phyloP scores from a whole-genome alignment of 805 yeast genomes.

The Kodamaea kaohsiungensis region DNA sequence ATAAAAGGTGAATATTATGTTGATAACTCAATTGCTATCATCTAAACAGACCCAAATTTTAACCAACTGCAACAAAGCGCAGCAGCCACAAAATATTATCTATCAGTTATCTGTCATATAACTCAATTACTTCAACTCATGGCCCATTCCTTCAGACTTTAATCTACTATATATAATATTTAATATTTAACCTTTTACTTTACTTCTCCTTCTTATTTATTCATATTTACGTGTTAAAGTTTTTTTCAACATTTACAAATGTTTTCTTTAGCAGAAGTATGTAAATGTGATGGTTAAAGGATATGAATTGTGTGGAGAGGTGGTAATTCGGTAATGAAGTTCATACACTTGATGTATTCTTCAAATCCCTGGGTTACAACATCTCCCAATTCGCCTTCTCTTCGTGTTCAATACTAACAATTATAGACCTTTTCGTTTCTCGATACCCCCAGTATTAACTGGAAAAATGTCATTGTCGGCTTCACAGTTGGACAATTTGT shows the following conservation, averaged over 20 bases:
- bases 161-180: too few species aligned
- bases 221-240: neutral
- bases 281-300: conserved; percentile 13
- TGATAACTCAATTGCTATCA: neutral
- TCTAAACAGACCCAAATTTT: too few species aligned
- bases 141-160: too few species aligned
- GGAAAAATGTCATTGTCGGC: conserved; percentile 77
- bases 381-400: too few species aligned
- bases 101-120: too few species aligned
- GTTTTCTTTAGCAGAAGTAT: conserved; percentile 28
- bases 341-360: neutral
- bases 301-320: neutral
- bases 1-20: conserved; percentile 4
- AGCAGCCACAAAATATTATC: too few species aligned
- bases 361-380: too few species aligned
- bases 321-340: neutral
- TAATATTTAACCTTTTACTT: neutral
- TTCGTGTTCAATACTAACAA: conserved; percentile 1
- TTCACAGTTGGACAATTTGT: conserved; percentile 72
- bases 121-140: too few species aligned
- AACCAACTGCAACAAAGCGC: too few species aligned
- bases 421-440: conserved; percentile 49
- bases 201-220: conserved; percentile 4
- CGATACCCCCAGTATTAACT: conserved; percentile 70
- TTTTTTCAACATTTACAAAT: conserved; percentile 9